Evolutionary conservation across 1,284 basidiomycete genomes (phyloP).

Genomic region (Xanthoconium separans): DNA sequence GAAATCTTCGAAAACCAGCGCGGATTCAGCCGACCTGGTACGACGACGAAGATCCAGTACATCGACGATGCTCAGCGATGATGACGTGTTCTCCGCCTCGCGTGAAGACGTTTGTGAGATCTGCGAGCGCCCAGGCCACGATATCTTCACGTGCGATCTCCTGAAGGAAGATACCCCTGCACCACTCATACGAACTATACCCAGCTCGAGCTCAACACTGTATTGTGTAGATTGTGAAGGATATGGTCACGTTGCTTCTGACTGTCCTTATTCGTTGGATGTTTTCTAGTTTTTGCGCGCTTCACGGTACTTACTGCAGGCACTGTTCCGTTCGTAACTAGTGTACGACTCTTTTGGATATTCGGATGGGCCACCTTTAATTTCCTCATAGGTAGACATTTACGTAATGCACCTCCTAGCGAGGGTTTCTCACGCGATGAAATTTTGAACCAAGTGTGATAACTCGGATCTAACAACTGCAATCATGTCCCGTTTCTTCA

Average conservation of each 20-base stretch:
- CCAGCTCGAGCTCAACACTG: conserved; percentile 33
- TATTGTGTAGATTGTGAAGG: conserved; percentile 80
- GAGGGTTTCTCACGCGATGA: conserved; percentile 15
- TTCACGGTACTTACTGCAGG: conserved; percentile 3
- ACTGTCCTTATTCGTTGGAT: conserved; percentile 78
- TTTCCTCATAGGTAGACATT: neutral
- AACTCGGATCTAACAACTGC: conserved; percentile 22
- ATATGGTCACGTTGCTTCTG: conserved; percentile 63
- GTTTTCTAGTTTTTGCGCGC: conserved; percentile 53
- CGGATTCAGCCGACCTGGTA: conserved; percentile 38
- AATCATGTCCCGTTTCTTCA: conserved; percentile 85
- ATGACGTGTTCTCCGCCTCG: conserved; percentile 16
- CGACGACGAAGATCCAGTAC: conserved; percentile 29
- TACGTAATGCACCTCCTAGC: conserved; percentile 20
- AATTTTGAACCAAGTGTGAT: conserved; percentile 24
- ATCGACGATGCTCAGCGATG: conserved; percentile 23
- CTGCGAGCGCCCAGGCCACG: conserved; percentile 79
- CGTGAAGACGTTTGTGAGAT: conserved; percentile 69
- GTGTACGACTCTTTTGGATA: too few relatives aligned
- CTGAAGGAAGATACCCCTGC: conserved; percentile 41
- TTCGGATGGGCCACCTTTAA: too few relatives aligned
- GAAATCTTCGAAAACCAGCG: conserved; percentile 54
- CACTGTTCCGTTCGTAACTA: neutral
- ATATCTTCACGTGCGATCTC: conserved; percentile 77
- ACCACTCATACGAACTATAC: conserved; percentile 8